Evolutionary conservation across 192 early-diverging fungal genomes (phyloP).

Genomic region (Backusella westeae): DNA sequence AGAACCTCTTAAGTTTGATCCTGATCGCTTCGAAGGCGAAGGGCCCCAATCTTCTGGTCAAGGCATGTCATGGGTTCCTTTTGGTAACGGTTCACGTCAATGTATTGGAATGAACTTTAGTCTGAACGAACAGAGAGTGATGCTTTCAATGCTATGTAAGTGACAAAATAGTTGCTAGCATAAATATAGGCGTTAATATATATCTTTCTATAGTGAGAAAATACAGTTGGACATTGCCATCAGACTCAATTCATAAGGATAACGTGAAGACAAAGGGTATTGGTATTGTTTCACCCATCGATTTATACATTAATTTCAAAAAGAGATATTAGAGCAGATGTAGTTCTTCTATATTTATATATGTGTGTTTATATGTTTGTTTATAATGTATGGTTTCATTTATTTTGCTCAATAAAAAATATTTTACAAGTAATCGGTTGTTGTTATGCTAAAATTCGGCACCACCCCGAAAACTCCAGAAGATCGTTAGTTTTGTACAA

Average conservation of each 20-base stretch:
- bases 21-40: slow-evolving; percentile 45
- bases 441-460: not conserved
- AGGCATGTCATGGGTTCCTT: slow-evolving; percentile 45
- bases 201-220: slow-evolving; percentile 18
- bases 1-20: slow-evolving; percentile 42
- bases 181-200: not conserved
- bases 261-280: not conserved
- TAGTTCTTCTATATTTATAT: not conserved
- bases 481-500: not conserved
- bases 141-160: slow-evolving; percentile 47
- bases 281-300: slow-evolving; percentile 8
- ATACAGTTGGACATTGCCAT: slow-evolving; percentile 22
- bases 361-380: no score
- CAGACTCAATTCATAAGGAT: slow-evolving; percentile 20
- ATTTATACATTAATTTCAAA: slow-evolving; percentile 10
- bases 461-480: not conserved
- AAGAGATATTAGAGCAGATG: slow-evolving; percentile 13
- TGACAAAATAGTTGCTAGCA: not conserved
- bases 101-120: slow-evolving; percentile 66
- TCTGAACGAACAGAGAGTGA: slow-evolving; percentile 54
- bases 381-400: no score
- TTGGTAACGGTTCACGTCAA: slow-evolving; percentile 57
- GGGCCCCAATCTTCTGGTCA: not conserved
- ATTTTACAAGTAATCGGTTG: not conserved
- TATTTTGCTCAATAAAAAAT: not conserved